Evolutionary conservation across 257 asterid genomes (phyloP).

Genomic region (Primulina tabacum): DNA sequence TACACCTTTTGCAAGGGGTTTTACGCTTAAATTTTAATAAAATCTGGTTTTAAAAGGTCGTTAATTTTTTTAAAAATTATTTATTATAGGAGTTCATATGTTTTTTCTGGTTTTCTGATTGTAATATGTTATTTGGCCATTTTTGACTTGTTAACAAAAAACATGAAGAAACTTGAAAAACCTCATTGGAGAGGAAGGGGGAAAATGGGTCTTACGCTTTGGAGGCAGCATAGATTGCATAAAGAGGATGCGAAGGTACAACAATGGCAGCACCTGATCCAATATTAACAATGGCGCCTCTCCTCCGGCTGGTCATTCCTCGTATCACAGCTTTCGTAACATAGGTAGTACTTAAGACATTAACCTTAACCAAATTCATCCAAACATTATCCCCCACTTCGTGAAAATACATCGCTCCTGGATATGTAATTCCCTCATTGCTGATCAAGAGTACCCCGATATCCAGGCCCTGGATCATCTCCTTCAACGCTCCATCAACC

Average conservation of each 20-base stretch:
- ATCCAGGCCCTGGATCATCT: conserved; percentile 45
- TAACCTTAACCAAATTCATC: conserved; percentile 70
- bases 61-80: too few relatives aligned
- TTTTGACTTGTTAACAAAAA: too few relatives aligned
- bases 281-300: conserved; percentile 64
- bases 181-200: background rate
- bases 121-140: too few relatives aligned
- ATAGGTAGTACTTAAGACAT: conserved; percentile 49
- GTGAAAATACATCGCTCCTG: conserved; percentile 63
- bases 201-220: conserved; percentile 56
- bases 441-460: conserved; percentile 75
- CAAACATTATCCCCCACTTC: conserved; percentile 57
- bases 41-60: too few relatives aligned
- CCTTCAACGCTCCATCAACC: conserved; percentile 29
- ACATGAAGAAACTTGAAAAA: background rate
- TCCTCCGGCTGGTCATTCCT: conserved; percentile 50
- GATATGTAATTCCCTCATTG: conserved; percentile 82
- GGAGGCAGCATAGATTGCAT: conserved; percentile 81
- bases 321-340: conserved; percentile 49
- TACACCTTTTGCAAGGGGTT: too few relatives aligned
- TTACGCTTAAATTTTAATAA: too few relatives aligned
- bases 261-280: conserved; percentile 79
- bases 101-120: too few relatives aligned
- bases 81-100: too few relatives aligned
- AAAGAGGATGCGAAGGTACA: conserved; percentile 86